phyloP scores from a whole-genome alignment of 331 rosid genomes.

The Ulmus americana region DNA sequence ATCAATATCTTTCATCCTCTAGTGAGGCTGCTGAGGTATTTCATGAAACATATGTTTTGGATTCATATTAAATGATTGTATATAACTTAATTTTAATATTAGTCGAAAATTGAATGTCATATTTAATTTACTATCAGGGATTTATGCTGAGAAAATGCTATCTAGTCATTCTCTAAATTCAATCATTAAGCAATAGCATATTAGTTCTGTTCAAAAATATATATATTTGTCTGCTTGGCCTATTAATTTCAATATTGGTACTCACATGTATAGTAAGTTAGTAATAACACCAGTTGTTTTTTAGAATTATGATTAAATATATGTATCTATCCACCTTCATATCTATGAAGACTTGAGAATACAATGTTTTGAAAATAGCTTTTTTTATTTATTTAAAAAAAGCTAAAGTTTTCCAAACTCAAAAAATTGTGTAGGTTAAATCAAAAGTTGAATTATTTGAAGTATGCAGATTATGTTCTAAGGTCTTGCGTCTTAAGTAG shows the following conservation, averaged over 20 bases:
- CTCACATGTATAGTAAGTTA: neutral
- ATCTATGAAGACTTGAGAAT: neutral
- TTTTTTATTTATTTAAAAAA: neutral
- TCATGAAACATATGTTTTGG: constrained; percentile 23
- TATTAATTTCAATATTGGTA: neutral
- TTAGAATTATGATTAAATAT: neutral
- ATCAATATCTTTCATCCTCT: constrained; percentile 84
- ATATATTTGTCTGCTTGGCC: neutral
- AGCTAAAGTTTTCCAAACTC: neutral
- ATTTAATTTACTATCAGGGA: neutral
- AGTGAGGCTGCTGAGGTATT: constrained; percentile 92
- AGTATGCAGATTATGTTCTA: neutral
- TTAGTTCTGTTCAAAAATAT: no score
- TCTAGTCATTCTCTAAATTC: neutral
- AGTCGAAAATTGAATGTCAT: neutral
- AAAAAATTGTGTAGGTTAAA: neutral
- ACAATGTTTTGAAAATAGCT: neutral
- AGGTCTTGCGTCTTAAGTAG: no score
- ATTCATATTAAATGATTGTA: no score
- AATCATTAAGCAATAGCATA: neutral
- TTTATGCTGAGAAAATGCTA: neutral
- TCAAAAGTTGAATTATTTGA: neutral
- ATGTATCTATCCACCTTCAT: neutral
- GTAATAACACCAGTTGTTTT: neutral
- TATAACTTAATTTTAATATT: no score